Conservation (phyloP, 495 filamentous ascomycete species). For the Pseudoneurospora amorphoporcata region DNA sequence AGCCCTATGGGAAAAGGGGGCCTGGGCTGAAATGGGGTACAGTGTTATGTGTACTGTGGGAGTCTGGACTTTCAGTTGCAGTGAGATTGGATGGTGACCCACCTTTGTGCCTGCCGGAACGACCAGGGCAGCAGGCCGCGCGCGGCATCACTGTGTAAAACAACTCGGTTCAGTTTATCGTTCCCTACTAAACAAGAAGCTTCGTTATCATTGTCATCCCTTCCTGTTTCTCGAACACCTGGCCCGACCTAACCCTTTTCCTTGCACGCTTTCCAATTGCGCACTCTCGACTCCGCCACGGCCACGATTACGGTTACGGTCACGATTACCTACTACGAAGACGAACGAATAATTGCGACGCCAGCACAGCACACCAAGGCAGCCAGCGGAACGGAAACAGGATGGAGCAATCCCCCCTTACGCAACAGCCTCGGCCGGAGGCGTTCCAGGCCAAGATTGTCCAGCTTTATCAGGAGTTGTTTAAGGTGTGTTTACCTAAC, state of each 20-base stretch:
- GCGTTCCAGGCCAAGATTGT: conserved; percentile 90
- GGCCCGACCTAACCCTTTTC: background rate
- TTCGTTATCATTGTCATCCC: background rate
- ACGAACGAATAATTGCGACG: background rate
- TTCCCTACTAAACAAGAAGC: background rate
- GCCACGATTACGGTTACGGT: background rate
- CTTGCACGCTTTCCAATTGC: background rate
- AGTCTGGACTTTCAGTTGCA: no score
- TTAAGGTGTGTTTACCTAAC: conserved; percentile 52
- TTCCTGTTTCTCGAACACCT: background rate
- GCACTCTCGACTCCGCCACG: background rate
- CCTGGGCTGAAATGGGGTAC: background rate
- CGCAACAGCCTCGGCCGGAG: conserved; percentile 83
- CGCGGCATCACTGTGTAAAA: background rate
- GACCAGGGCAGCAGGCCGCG: background rate
- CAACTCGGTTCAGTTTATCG: background rate
- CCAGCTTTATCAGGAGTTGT: conserved; percentile 75
- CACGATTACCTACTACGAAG: background rate
- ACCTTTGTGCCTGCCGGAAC: background rate
- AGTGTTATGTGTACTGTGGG: conserved; percentile 1
- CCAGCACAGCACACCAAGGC: background rate
- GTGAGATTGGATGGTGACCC: background rate
- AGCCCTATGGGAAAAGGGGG: background rate
- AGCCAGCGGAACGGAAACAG: background rate
- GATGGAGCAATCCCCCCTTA: conserved; percentile 90